Evolutionary conservation across 805 yeast species (phyloP).

Genomic region (Lachancea nothofagi): DNA sequence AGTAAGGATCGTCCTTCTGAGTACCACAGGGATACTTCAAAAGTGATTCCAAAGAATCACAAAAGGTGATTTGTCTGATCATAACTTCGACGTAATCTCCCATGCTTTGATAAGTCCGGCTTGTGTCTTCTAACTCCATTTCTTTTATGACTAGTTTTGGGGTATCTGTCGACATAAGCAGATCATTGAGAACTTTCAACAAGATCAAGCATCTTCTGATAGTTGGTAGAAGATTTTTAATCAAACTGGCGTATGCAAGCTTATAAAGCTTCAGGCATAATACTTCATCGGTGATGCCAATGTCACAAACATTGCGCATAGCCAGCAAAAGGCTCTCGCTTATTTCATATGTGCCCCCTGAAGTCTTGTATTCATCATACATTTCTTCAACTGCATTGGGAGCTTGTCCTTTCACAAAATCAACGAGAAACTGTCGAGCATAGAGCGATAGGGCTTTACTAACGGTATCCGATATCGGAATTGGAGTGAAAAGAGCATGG

Average conservation of each 20-base stretch:
- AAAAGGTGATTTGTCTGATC: conserved; percentile 15
- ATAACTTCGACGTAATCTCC: conserved; percentile 15
- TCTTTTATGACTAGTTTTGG: conserved; percentile 24
- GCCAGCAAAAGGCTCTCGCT: conserved; percentile 5
- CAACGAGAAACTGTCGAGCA: conserved; percentile 15
- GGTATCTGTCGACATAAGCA: conserved; percentile 24
- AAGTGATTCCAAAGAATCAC: conserved; percentile 6
- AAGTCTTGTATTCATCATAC: conserved; percentile 6
- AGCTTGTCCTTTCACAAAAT: conserved; percentile 16
- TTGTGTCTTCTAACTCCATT: conserved; percentile 16
- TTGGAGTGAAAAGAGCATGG: conserved; percentile 16
- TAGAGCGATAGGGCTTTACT: conserved; percentile 17
- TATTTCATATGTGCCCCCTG: conserved; percentile 10
- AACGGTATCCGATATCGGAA: conserved; percentile 17
- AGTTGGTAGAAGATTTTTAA: conserved; percentile 24
- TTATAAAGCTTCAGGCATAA: conserved; percentile 13
- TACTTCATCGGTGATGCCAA: conserved; percentile 12
- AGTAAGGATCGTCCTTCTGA: conserved; percentile 11
- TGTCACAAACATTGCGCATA: conserved; percentile 12
- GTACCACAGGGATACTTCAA: conserved; percentile 11
- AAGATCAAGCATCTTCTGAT: conserved; percentile 31
- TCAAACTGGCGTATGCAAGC: conserved; percentile 17
- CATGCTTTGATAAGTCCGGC: background rate
- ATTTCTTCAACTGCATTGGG: conserved; percentile 11
- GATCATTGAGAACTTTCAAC: conserved; percentile 28